Evolutionary conservation across 257 asterid genomes (phyloP), one percentile per base, ranked within the genome.

Genomic region (Przewalskia tangutica): DNA sequence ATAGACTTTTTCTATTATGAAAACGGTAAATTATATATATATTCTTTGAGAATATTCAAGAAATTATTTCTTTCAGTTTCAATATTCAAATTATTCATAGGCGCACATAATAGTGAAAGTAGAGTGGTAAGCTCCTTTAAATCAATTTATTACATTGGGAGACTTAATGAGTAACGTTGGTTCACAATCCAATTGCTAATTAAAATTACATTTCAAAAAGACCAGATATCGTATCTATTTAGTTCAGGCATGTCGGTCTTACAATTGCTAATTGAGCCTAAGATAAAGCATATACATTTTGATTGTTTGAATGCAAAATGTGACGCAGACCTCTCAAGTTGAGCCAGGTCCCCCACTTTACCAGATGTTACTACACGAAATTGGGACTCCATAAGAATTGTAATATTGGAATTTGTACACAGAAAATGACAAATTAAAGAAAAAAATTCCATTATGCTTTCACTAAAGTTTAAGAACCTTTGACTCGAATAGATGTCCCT

Each of bases 301-400:
- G 9, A 55, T 55, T 55, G 62, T 7, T 76, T 44, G 76, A 64
- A 77, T 59, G 36, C 51, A 50, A 27, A 27, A 79, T 50, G 48
- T 84, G 81, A 82, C 20, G 40, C 38, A 14, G 79, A 84, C 84
- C 60, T 84, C 1, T 42, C 34, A 54, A 16, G 46, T 14, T 34
- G 42, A 60, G 81, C 64, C 60, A 70, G 85, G 89, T 70, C 87
- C 77, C 70, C 42, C 32, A 53, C 59, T 42, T 60, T 58, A 79
- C 46, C 62, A 55, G 65, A 65, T 63, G 56, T 34, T 36, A 38
- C 76, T 70, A 50, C 62, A 34, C 58, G 79, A 77, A 54, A 23
- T 58, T 86, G 68, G 46, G 83, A 10, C 83, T 48, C 75, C 32
- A 48, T 46, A 48, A 67, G 55, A 32, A 77, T 56, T 40, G 51